A percentile compares a stretch with the other conserved stretches of the same genome.
Conservation (phyloP, 768 basidiomycete species). For the Leucosporidium yakuticum region DNA sequence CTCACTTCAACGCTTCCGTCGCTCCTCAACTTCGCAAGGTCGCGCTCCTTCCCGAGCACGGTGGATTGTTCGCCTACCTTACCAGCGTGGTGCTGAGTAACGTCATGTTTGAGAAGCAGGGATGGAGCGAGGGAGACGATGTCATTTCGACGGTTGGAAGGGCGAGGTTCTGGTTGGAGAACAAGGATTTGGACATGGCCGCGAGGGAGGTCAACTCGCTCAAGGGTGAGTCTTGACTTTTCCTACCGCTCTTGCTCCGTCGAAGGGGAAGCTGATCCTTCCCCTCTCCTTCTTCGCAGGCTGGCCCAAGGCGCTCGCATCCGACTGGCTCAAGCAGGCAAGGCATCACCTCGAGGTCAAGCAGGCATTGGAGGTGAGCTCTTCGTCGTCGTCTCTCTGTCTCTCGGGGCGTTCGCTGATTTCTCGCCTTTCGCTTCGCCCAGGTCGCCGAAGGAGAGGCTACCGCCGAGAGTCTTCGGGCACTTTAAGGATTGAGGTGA, state of each 20-base stretch:
- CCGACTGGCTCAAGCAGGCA: conserved; percentile 87
- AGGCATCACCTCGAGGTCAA: conserved; percentile 79
- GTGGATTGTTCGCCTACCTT: conserved; percentile 78
- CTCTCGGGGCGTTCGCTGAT: not conserved
- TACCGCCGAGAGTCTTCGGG: conserved; percentile 28
- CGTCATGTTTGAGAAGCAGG: conserved; percentile 72
- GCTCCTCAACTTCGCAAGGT: conserved; percentile 76
- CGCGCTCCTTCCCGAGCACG: conserved; percentile 89
- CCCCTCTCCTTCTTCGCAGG: conserved; percentile 12
- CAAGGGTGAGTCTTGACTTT: conserved; percentile 52
- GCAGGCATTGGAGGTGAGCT: conserved; percentile 74
- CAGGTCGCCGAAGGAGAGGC: conserved; percentile 33
- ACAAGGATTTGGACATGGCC: conserved; percentile 84
- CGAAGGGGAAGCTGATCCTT: not conserved
- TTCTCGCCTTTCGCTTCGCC: not conserved
- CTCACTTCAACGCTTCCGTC: conserved; percentile 83
- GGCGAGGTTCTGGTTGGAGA: conserved; percentile 79
- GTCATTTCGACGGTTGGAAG: conserved; percentile 79
- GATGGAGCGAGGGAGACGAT: conserved; percentile 70
- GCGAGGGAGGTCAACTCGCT: conserved; percentile 87
- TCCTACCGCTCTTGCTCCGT: not conserved
- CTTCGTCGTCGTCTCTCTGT: not conserved
- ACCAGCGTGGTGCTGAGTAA: conserved; percentile 70
- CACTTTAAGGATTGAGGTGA: conserved; percentile 8
- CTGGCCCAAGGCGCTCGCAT: conserved; percentile 56